Percentiles rank a stretch among this genome's conserved stretches.
Conservation (phyloP, 805 yeast genomes). For the Spathaspora girioi region DNA sequence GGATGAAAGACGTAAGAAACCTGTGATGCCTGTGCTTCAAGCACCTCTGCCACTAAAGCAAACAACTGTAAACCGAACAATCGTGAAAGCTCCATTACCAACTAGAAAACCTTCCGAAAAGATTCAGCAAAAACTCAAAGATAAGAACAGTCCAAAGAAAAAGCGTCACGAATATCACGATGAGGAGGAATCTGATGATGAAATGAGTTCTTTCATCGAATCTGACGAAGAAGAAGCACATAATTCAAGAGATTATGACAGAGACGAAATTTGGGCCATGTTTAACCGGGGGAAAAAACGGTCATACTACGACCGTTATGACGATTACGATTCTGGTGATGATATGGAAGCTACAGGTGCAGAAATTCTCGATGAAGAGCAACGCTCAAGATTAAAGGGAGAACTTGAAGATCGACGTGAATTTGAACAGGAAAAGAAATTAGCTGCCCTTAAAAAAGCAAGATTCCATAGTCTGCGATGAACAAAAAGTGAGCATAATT, state of each 20-base stretch:
- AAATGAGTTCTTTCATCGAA: slow-evolving; percentile 55
- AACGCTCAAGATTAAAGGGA: slow-evolving; percentile 62
- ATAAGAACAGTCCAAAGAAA: slow-evolving; percentile 13
- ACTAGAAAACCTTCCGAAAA: slow-evolving; percentile 57
- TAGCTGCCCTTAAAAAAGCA: slow-evolving; percentile 26
- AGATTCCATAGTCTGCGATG: slow-evolving; percentile 4
- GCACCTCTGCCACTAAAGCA: background rate
- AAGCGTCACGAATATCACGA: slow-evolving; percentile 12
- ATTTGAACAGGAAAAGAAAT: slow-evolving; percentile 51
- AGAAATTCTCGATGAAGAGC: slow-evolving; percentile 83
- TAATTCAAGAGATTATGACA: slow-evolving; percentile 44
- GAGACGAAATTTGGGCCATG: slow-evolving; percentile 88
- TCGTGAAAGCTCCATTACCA: slow-evolving; percentile 26
- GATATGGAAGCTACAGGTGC: slow-evolving; percentile 96
- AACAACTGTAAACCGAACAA: background rate
- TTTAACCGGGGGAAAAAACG: slow-evolving; percentile 65
- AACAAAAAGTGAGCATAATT: background rate
- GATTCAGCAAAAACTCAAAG: slow-evolving; percentile 44
- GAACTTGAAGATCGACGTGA: slow-evolving; percentile 74
- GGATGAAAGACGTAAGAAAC: background rate
- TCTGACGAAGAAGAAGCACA: slow-evolving; percentile 44
- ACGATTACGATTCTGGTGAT: slow-evolving; percentile 44
- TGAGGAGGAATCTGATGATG: slow-evolving; percentile 31
- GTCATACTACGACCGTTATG: slow-evolving; percentile 41
- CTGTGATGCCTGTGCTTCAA: background rate